Conservation (phyloP, 306 rosid species). For the Acacia acuminata region DNA sequence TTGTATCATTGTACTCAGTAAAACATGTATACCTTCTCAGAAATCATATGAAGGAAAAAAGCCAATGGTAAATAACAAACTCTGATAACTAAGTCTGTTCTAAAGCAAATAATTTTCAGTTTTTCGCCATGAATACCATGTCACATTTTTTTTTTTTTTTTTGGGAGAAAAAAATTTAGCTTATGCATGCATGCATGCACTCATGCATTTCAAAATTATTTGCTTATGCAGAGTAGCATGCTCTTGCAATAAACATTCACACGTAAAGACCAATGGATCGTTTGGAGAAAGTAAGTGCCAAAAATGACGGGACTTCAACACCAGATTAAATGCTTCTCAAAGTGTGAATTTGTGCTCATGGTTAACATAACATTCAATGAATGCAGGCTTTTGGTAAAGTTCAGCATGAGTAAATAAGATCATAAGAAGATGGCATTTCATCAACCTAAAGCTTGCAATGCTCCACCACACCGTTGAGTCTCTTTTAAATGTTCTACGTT, state of each 20-base stretch:
- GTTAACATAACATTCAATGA: background rate
- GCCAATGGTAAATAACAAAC: background rate
- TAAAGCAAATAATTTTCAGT: background rate
- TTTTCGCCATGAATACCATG: background rate
- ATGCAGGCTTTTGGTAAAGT: background rate
- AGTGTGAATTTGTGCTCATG: background rate
- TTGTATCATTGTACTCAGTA: background rate
- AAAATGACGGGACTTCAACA: background rate
- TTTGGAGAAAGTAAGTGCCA: background rate
- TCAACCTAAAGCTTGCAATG: background rate
- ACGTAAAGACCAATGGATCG: background rate
- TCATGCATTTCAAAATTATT: background rate
- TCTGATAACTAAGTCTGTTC: background rate
- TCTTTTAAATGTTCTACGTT: background rate
- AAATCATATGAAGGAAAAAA: background rate
- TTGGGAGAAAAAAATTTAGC: background rate
- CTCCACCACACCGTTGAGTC: background rate
- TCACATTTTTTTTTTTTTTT: background rate
- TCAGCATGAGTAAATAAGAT: background rate
- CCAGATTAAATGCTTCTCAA: background rate
- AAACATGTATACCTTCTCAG: background rate
- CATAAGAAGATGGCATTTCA: background rate
- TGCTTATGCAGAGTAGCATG: background rate
- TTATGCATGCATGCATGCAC: conserved; percentile 14
- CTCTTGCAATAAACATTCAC: background rate